Base-by-base conservation (phyloP, 2,329 filamentous ascomycete species). In the Cytospora mali region DNA sequence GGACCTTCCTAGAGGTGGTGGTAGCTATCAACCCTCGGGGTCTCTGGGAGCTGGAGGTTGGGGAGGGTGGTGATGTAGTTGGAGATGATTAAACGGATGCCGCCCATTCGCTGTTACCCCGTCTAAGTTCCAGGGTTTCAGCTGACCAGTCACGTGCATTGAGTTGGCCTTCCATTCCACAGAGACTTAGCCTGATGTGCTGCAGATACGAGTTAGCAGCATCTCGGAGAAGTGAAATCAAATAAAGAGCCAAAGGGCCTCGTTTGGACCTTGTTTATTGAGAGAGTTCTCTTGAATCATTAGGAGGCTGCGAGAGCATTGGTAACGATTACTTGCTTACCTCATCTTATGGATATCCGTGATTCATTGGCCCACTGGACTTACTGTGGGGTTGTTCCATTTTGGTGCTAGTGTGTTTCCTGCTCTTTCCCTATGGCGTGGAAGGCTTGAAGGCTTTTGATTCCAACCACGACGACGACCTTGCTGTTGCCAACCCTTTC, bases 21-120 rank as follows among this genome's bases (percentile, higher is more conserved):
- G 16, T 49, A 4, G 49, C 6, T 35, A 10, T 53, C n/a, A n/a
- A 16, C 48, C 59, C 48, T 46, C 25, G 29, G 39, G 55, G 25
- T 59, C 42, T 46, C 50, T 58, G 55, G 55, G 51, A 33, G 48
- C 62, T 25, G 48, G 51, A 29, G 48, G 42, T 42, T 27, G 16
- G 57, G 53, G 35, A 51, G n/a, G n/a, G 53, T 63, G 64, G 64
- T 63, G 64, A 65, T 63, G 64, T 65, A 56, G 64, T 54, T 23
- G 56, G 61, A 21, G 55, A 62, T 62, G 61, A 62, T 62, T 62
- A 62, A 62, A 59, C 31, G 48, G 50, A 51, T 9, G 53, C 53
- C 42, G 52, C 59, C 53, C 51, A 62, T 58, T 58, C 54, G 54
- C 54, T 58, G 48, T 48, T 52, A 46, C 61, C 1, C 42, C 14